Percentiles rank a stretch among this genome's conserved stretches.
Evolutionary conservation across 2,329 filamentous ascomycete genomes (phyloP).

Genomic region (Pseudogymnoascus verrucosus): DNA sequence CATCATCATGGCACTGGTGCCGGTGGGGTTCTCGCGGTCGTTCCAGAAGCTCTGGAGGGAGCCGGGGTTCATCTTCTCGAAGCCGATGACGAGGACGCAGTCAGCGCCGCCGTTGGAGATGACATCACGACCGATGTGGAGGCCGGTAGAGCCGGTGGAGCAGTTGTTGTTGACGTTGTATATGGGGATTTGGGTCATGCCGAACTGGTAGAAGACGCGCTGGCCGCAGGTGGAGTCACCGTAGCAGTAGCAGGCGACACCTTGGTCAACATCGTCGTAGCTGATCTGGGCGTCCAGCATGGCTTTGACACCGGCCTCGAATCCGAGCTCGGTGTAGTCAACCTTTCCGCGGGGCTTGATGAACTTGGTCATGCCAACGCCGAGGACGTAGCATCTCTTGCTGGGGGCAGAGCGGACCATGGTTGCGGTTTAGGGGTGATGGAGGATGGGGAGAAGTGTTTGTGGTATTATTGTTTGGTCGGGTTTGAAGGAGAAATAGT

Average conservation of each 20-base stretch:
- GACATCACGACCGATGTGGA: constrained; percentile 75
- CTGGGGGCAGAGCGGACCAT: not conserved
- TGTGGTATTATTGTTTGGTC: not conserved
- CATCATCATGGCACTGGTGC: constrained; percentile 71
- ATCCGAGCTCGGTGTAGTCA: constrained; percentile 90
- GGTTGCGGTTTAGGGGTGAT: not conserved
- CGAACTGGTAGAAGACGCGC: constrained; percentile 97
- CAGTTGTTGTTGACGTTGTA: constrained; percentile 99
- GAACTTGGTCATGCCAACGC: constrained; percentile 98
- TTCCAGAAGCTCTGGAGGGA: constrained; percentile 76
- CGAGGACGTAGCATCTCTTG: constrained; percentile 67
- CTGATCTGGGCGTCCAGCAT: constrained; percentile 80
- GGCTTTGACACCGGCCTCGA: constrained; percentile 84
- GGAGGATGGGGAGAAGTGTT: not conserved
- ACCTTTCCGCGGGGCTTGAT: constrained; percentile 93
- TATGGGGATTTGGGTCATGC: constrained; percentile 92
- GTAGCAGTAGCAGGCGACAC: constrained; percentile 96
- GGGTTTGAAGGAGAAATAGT: not conserved
- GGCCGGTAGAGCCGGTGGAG: constrained; percentile 85
- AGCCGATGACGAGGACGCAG: constrained; percentile 85
- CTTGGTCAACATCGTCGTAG: constrained; percentile 94
- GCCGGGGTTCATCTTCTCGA: constrained; percentile 98
- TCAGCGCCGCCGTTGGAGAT: constrained; percentile 75
- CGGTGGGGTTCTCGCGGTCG: constrained; percentile 73
- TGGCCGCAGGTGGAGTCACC: constrained; percentile 92